Percentiles rank a stretch among this genome's conserved stretches.
Conservation (phyloP, 2,329 filamentous ascomycete genomes). For the Fusarium duplospermum region DNA sequence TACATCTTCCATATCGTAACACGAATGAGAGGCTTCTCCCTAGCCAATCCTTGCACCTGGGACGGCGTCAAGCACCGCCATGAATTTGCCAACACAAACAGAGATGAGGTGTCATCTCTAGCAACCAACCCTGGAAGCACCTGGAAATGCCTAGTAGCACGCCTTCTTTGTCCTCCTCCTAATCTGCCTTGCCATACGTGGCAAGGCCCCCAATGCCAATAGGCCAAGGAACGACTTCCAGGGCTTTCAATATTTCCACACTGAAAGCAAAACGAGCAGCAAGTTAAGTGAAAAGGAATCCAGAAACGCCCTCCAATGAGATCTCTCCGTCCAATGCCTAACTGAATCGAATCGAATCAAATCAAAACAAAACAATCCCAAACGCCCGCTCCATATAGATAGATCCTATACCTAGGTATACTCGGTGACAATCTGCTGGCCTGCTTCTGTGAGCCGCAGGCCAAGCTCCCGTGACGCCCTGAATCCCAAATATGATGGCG, state of each 20-base stretch:
- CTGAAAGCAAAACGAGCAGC: constrained; percentile 7
- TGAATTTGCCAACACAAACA: constrained; percentile 6
- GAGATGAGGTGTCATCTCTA: not conserved
- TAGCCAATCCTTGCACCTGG: constrained; percentile 1
- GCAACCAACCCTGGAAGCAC: not conserved
- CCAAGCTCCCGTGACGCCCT: constrained; percentile 37
- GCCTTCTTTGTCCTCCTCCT: not conserved
- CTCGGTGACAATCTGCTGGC: constrained; percentile 40
- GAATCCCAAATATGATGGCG: constrained; percentile 33
- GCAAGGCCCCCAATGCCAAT: not conserved
- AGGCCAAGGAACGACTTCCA: not conserved
- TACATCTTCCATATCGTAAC: not conserved
- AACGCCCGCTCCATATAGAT: constrained; percentile 45
- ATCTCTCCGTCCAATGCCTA: constrained; percentile 33
- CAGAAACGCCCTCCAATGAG: constrained; percentile 44
- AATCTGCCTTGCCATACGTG: not conserved
- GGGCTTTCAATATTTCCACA: constrained; percentile 2
- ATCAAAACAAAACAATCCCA: constrained; percentile 1
- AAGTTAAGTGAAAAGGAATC: constrained; percentile 3
- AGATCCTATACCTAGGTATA: constrained; percentile 30
- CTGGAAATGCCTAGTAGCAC: not conserved
- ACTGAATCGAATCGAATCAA: constrained; percentile 18
- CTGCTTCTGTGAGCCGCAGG: constrained; percentile 42
- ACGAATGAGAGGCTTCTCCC: constrained; percentile 2
- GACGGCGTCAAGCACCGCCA: not conserved